Evolutionary conservation across 352 stramenopile species (phyloP), one percentile per base, ranked within the genome.

Genomic region (Globisporangium apiculatum): DNA sequence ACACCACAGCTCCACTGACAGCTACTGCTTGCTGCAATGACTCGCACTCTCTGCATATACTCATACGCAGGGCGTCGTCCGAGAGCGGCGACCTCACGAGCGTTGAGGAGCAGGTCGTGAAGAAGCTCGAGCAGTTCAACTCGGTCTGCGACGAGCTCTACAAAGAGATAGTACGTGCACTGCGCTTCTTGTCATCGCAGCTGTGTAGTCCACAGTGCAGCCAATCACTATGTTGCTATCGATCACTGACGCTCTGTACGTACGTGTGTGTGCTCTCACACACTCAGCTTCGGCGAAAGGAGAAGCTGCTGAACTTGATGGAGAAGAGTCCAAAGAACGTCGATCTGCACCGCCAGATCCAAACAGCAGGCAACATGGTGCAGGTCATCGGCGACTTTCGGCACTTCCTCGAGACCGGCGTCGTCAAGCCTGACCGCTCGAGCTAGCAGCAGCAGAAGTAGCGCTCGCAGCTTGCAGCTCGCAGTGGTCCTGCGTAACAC

Each of bases 91-190:
- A 61, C 18, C 62, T 86, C 43, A 57, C 48, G 12, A 62, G 60
- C 37, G 65, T 81, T 48, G 83, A 90, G 53, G 81, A 89, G 51
- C 76, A 91, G 54, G 81, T 94, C 56, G 77, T 91, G 48, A 89
- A 86, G 71, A 94, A 91, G 52, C 79, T 94, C 31, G 83, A 94
- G 62, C 79, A 90, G 61, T 94, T 94, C 66, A 94, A 94, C 65
- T 90, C 79, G 41, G 83, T 94, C 41, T 91, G 81, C 67, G 83
- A 94, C 66, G 83, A 94, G 64, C 71, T 94, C 24, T 94, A 91
- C 66, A 94, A 94, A 57, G 83, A 94, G 51, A 94, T 94, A 47
- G 83, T 94, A 71, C 61, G 80, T 64, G 43, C 11, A 14, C 3
- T 43, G 3, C n/a, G 5, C 17, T 41, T 9, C 15, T 45, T 42